These are phyloP conservation scores for Lolium perenne DNA, from an alignment of 176 grass and related monocot species.

Conservation along the genomic window DNA sequence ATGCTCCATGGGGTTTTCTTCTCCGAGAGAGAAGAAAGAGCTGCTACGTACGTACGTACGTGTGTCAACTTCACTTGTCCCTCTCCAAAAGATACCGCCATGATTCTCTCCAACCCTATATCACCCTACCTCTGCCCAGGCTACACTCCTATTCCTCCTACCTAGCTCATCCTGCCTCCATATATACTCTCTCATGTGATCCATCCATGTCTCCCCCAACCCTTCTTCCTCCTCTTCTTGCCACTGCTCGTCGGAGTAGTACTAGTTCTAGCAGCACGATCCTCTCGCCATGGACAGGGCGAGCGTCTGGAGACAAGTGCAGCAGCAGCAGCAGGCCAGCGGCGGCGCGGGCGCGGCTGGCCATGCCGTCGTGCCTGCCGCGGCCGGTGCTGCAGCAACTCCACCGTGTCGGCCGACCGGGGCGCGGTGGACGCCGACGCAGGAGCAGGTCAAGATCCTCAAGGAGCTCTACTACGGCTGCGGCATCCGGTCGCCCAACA, in stretches of 20 bases:
- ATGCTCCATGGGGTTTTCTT: background rate
- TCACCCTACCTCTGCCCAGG: background rate
- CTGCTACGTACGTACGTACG: constrained; percentile 38
- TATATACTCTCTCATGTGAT: constrained; percentile 44
- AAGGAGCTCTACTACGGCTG: constrained; percentile 89
- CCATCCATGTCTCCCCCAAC: background rate
- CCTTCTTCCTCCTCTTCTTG: background rate
- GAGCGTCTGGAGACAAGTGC: background rate
- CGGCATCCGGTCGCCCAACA: constrained; percentile 84
- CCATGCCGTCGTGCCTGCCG: background rate
- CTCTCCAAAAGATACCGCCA: constrained; percentile 97
- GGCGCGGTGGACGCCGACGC: constrained; percentile 89
- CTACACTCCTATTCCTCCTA: constrained; percentile 22
- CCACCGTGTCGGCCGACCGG: constrained; percentile 57
- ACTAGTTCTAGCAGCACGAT: background rate
- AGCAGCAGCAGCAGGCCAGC: constrained; percentile 11
- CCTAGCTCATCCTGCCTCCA: background rate
- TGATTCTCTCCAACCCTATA: constrained; percentile 57
- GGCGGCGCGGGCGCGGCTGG: background rate
- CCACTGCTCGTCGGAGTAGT: background rate
- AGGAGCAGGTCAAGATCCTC: constrained; percentile 83
- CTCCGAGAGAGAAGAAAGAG: background rate
- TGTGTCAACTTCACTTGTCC: constrained; percentile 86
- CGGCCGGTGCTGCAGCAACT: background rate
- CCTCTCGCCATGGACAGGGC: constrained; percentile 15